Evolutionary conservation across 805 yeast species (phyloP).

Genomic region (Millerago galiae): DNA sequence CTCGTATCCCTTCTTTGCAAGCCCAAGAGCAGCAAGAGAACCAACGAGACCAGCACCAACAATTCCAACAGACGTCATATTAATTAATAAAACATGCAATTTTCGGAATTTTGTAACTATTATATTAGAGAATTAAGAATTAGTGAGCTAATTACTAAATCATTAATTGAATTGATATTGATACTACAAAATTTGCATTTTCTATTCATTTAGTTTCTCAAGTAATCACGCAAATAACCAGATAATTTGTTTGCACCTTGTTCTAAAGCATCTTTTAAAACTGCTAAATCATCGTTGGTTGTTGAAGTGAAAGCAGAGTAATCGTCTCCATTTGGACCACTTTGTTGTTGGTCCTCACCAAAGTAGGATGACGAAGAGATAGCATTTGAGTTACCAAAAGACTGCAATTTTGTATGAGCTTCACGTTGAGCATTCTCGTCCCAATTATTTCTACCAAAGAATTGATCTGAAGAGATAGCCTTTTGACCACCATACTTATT

Average conservation of each 20-base stretch:
- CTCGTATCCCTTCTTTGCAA: conserved; percentile 61
- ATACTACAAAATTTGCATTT: not conserved
- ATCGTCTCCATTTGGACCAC: conserved; percentile 36
- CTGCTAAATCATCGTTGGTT: conserved; percentile 85
- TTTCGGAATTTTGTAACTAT: not conserved
- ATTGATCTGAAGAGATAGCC: conserved; percentile 94
- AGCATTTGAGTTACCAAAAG: conserved; percentile 80
- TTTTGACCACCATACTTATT: conserved; percentile 81
- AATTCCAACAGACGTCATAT: conserved; percentile 39
- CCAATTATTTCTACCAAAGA: conserved; percentile 80
- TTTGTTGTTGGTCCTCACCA: conserved; percentile 75
- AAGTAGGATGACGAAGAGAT: conserved; percentile 91
- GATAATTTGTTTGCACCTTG: conserved; percentile 89
- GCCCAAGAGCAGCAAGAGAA: conserved; percentile 73
- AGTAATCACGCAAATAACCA: conserved; percentile 77
- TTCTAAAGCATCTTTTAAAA: conserved; percentile 85
- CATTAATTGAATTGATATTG: too few relatives aligned
- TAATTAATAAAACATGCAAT: not conserved
- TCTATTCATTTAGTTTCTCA: conserved; percentile 34
- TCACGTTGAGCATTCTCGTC: conserved; percentile 75
- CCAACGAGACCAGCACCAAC: conserved; percentile 94
- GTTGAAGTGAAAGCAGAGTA: conserved; percentile 65
- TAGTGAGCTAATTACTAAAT: too few relatives aligned
- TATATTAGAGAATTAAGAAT: too few relatives aligned
- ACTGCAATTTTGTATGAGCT: conserved; percentile 73